These are phyloP conservation scores for Candida broadrunensis DNA, from an alignment of 805 yeast species.

Conservation along the genomic window DNA sequence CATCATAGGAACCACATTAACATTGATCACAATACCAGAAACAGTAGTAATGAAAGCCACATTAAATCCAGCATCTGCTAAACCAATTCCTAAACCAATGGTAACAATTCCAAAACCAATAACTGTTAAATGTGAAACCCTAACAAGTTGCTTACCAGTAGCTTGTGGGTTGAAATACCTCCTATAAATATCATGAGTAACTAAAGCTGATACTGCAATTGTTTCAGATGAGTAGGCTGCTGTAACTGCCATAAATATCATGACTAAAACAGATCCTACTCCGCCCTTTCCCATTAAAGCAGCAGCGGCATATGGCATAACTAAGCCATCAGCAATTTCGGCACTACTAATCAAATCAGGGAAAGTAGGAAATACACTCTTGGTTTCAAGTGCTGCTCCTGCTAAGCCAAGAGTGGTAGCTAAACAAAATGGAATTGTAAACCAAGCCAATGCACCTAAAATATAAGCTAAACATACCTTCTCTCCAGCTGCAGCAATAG, in stretches of 20 bases:
- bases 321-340: slow-evolving; percentile 81
- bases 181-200: slow-evolving; percentile 83
- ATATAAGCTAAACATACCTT: slow-evolving; percentile 86
- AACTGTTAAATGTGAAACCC: slow-evolving; percentile 66
- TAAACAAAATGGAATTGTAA: slow-evolving; percentile 79
- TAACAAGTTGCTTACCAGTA: slow-evolving; percentile 66
- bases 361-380: slow-evolving; percentile 79
- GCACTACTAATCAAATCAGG: slow-evolving; percentile 52
- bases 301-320: slow-evolving; percentile 73
- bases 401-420: slow-evolving; percentile 89
- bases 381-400: slow-evolving; percentile 66
- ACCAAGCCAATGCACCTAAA: slow-evolving; percentile 87
- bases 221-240: slow-evolving; percentile 91
- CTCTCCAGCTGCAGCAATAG: slow-evolving; percentile 79
- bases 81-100: slow-evolving; percentile 82
- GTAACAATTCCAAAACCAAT: slow-evolving; percentile 56
- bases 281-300: slow-evolving; percentile 87
- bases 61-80: slow-evolving; percentile 75
- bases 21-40: slow-evolving; percentile 86
- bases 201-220: slow-evolving; percentile 80
- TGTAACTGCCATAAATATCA: slow-evolving; percentile 90
- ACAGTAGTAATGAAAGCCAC: slow-evolving; percentile 86
- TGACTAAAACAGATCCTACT: slow-evolving; percentile 73
- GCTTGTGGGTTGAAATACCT: slow-evolving; percentile 79
- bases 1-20: slow-evolving; percentile 79